These are phyloP conservation scores for Coemansia sp. DNA, from an alignment of 192 early-diverging fungal species.

Conservation along the genomic window DNA sequence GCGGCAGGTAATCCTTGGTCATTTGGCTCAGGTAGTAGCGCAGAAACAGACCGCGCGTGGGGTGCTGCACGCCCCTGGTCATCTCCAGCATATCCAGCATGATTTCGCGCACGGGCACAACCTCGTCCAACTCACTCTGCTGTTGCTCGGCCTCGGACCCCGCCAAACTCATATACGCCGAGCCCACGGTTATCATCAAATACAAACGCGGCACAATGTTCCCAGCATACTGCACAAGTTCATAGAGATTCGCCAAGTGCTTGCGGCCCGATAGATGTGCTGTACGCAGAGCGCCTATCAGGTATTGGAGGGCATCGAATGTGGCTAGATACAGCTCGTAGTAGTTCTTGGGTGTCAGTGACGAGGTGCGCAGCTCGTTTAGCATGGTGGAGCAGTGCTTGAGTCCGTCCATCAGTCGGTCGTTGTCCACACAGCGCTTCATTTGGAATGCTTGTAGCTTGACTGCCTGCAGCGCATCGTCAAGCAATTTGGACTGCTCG, in stretches of 20 bases:
- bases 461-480: conserved; percentile 89
- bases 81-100: conserved; percentile 99
- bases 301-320: conserved; percentile 95
- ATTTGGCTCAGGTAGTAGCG: conserved; percentile 93
- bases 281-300: conserved; percentile 86
- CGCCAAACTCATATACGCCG: conserved; percentile 90
- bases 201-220: conserved; percentile 99
- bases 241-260: conserved; percentile 91
- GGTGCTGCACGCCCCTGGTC: conserved; percentile 97
- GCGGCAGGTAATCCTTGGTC: conserved; percentile 93
- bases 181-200: conserved; percentile 98
- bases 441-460: conserved; percentile 95
- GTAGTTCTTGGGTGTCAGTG: conserved; percentile 95
- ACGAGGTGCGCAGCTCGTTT: conserved; percentile 90
- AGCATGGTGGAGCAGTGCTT: conserved; percentile 99
- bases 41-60: conserved; percentile 94
- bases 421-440: conserved; percentile 85
- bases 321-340: conserved; percentile 99
- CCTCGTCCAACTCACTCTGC: conserved; percentile 39
- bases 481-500: conserved; percentile 87
- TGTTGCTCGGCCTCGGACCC: neutral
- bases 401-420: conserved; percentile 94
- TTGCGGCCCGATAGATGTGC: conserved; percentile 80
- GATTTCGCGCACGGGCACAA: conserved; percentile 91
- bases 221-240: conserved; percentile 96